A percentile compares a stretch with the other conserved stretches of the same genome.
Conservation (phyloP, 345 rosid genomes). For the Bruguiera gymnorhiza region DNA sequence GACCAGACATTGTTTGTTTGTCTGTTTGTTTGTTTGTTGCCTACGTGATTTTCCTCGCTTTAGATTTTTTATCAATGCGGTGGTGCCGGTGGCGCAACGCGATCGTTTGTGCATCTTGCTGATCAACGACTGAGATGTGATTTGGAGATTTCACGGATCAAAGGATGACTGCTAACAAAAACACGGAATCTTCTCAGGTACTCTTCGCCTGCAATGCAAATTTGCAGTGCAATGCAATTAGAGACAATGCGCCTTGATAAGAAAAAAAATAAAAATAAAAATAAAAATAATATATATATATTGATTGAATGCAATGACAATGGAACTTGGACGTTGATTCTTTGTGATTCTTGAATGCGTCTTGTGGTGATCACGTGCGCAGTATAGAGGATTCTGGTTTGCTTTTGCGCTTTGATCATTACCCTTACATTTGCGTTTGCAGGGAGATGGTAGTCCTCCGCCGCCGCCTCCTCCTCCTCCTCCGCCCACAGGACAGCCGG, state of each 20-base stretch:
- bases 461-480: conserved; percentile 13
- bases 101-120: too few species aligned
- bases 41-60: not conserved
- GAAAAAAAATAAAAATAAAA: too few species aligned
- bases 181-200: conserved; percentile 44
- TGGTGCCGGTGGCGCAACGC: not conserved
- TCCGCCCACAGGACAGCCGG: conserved; percentile 13
- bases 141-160: conserved; percentile 15
- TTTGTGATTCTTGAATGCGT: not conserved
- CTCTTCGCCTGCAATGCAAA: not conserved
- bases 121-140: conserved; percentile 14
- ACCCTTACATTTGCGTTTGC: not conserved
- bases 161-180: conserved; percentile 39
- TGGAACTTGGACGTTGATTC: not conserved
- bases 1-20: too few species aligned
- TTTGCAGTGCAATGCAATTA: not conserved
- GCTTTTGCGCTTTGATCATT: not conserved
- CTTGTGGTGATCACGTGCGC: not conserved
- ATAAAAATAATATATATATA: too few species aligned
- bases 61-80: not conserved
- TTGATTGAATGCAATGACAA: too few species aligned
- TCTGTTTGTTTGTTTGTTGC: too few species aligned
- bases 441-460: conserved; percentile 16
- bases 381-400: not conserved
- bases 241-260: not conserved